Evolutionary conservation across 1,284 basidiomycete genomes (phyloP).

Genomic region (Schizophyllum amplum): DNA sequence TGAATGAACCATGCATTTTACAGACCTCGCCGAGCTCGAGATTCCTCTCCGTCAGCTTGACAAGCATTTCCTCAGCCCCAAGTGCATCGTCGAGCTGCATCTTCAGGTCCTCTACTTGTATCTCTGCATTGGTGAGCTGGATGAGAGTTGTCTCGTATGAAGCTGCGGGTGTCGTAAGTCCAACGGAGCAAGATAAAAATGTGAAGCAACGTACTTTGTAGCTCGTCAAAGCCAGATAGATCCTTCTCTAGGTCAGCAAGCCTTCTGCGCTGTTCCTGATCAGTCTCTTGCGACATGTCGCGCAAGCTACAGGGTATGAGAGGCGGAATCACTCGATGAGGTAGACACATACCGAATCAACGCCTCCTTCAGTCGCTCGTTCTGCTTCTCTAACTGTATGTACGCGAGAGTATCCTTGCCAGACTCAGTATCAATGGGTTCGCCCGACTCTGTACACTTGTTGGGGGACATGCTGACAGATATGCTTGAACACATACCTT

Average conservation of each 20-base stretch:
- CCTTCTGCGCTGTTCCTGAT: constrained; percentile 75
- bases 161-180: constrained; percentile 32
- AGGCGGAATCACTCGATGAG: too few species aligned
- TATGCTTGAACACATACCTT: constrained; percentile 26
- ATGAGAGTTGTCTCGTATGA: constrained; percentile 75
- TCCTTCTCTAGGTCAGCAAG: constrained; percentile 90
- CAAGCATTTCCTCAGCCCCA: constrained; percentile 93
- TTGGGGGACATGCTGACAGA: neutral
- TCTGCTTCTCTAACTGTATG: constrained; percentile 94
- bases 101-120: constrained; percentile 91
- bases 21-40: constrained; percentile 80
- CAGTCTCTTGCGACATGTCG: constrained; percentile 83
- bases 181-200: neutral
- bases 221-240: constrained; percentile 57
- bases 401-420: constrained; percentile 68
- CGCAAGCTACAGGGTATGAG: constrained; percentile 49
- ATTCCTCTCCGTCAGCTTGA: constrained; percentile 93
- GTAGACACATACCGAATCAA: constrained; percentile 56
- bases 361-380: constrained; percentile 91
- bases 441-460: constrained; percentile 2
- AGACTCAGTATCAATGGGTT: constrained; percentile 17
- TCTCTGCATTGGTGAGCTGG: constrained; percentile 80
- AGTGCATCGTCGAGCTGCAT: constrained; percentile 91
- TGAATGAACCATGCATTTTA: neutral
- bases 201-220: constrained; percentile 44